These are phyloP conservation scores for Centaurea solstitialis DNA, from an alignment of 129 eudicot genomes.

Conservation along the genomic window DNA sequence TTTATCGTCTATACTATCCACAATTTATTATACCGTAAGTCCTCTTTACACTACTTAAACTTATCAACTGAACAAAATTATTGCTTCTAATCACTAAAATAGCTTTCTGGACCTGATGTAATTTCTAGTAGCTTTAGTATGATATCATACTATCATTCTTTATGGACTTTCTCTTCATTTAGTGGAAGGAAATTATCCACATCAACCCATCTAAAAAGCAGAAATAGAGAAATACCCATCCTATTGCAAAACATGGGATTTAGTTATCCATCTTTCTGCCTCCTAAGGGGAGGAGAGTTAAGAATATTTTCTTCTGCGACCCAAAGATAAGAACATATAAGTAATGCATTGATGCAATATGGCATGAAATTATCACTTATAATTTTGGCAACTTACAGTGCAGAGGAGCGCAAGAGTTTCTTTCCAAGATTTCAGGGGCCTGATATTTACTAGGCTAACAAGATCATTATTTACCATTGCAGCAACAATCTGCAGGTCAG, in stretches of 20 bases:
- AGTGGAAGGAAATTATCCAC: background rate
- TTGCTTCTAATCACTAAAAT: background rate
- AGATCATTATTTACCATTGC: constrained; percentile 87
- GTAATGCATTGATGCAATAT: background rate
- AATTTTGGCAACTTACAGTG: constrained; percentile 54
- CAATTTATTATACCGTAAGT: background rate
- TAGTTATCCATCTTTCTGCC: background rate
- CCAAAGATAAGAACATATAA: background rate
- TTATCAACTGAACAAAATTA: background rate
- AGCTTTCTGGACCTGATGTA: background rate
- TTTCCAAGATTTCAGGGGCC: constrained; percentile 85
- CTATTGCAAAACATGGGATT: background rate
- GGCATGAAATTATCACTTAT: background rate
- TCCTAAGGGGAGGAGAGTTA: background rate
- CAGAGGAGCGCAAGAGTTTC: constrained; percentile 88
- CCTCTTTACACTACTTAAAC: background rate
- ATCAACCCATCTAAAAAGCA: background rate
- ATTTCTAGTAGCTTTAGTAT: background rate
- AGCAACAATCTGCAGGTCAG: constrained; percentile 55
- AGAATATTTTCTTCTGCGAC: too few species aligned
- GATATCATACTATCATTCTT: background rate
- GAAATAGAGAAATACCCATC: background rate
- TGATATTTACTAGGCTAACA: constrained; percentile 68
- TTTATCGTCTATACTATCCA: background rate
- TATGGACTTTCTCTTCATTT: background rate